Evolutionary conservation across 164 flowering plant genomes (phyloP).

Genomic region (Magnolia officinalis): DNA sequence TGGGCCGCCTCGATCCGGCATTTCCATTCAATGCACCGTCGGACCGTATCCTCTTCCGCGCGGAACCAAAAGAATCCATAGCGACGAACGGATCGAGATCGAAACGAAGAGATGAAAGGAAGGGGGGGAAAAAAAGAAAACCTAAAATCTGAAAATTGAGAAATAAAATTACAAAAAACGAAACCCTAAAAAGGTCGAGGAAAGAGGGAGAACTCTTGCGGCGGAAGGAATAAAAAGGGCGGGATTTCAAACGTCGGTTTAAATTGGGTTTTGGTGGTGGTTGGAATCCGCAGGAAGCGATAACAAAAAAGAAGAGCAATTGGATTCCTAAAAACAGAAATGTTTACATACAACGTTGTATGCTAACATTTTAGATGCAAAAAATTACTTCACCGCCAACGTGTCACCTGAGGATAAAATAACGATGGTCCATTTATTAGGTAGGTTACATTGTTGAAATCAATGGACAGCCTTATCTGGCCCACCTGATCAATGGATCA

Average conservation of each 20-base stretch:
- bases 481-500: too few relatives aligned
- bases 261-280: background rate
- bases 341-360: too few relatives aligned
- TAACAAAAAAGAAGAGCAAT: background rate
- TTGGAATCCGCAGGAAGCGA: constrained; percentile 1
- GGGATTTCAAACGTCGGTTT: constrained; percentile 3
- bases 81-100: background rate
- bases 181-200: constrained; percentile 6
- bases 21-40: constrained; percentile 27
- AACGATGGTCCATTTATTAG: too few relatives aligned
- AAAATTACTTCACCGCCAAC: too few relatives aligned
- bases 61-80: constrained; percentile 18
- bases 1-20: constrained; percentile 28
- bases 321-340: too few relatives aligned
- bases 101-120: background rate
- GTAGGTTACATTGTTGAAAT: too few relatives aligned
- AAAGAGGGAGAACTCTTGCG: background rate
- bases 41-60: constrained; percentile 29
- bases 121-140: background rate
- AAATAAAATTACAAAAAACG: background rate
- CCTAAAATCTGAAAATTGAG: background rate
- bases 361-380: too few relatives aligned
- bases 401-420: too few relatives aligned
- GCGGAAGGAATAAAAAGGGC: too few relatives aligned
- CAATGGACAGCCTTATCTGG: too few relatives aligned